Base-by-base conservation (phyloP, 257 asterid genomes). In the Rubia yunnanensis region DNA sequence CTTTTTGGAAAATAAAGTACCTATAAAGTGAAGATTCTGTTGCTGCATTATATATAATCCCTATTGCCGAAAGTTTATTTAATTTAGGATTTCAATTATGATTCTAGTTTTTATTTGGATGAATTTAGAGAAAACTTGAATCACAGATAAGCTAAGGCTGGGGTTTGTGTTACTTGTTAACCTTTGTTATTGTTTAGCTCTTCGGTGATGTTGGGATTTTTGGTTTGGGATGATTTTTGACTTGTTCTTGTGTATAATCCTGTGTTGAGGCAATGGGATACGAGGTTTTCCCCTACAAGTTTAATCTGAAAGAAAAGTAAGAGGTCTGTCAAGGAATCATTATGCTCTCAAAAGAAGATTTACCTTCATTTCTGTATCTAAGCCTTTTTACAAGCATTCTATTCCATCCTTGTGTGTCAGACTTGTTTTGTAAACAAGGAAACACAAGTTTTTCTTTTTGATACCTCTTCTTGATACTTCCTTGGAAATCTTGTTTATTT, bases 281-380 rank as follows among this genome's bases (percentile, higher is more conserved):
- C 18, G 38, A 48, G 52, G 32, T 22, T 32, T 9, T 48, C 52
- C 5, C 48, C 36, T 13, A 7, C 10, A 63, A 35, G 35, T 27
- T 18, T 60, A 14, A 23, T 31, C 30, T 22, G 2, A 60, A 48
- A 32, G 32, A 23, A 50, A 49, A 55, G 48, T 31, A 13, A 60
- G 67, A 69, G 23, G n/a, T 69, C 41, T 26, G 7, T 17, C 34
- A 24, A 58, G 36, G 63, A 72, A 72, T 60, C 39, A 32, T 60
- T 31, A 30, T 66, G 58, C 70, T 38, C 53, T 35, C 23, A 36
- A 15, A 5, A 38, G 59, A 65, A 52, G 72, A 60, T 14, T 66
- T 32, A 48, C 44, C 26, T 72, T 7, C 10, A 30, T n/a, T 48
- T 10, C n/a, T 24, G 5, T 34, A 52, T 36, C 60, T 28, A 31